phyloP scores from a whole-genome alignment of 129 eudicot genomes.

The Logfia minima region DNA sequence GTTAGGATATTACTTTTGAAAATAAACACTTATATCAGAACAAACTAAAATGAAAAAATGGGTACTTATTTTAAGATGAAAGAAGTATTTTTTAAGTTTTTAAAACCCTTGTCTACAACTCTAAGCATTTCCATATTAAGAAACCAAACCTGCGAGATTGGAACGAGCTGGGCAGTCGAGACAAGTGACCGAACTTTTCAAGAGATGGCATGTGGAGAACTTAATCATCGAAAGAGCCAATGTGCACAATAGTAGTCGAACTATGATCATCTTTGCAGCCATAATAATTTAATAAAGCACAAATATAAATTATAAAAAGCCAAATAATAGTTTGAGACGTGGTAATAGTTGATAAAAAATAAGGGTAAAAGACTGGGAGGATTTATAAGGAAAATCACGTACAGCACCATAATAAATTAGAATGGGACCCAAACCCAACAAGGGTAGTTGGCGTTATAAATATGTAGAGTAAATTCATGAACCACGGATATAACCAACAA shows the following conservation, averaged over 20 bases:
- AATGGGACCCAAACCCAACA: slow-evolving; percentile 38
- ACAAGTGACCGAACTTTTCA: slow-evolving; percentile 62
- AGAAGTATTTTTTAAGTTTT: not conserved
- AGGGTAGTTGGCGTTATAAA: slow-evolving; percentile 30
- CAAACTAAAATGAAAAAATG: too few species aligned
- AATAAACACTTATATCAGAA: too few species aligned
- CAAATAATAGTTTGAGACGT: not conserved
- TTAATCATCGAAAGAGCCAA: slow-evolving; percentile 47
- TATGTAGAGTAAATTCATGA: slow-evolving; percentile 17
- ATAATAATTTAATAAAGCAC: not conserved
- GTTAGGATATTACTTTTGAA: too few species aligned
- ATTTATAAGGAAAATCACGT: slow-evolving; percentile 29
- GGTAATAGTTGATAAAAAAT: not conserved
- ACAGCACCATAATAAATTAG: slow-evolving; percentile 26
- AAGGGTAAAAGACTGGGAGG: slow-evolving; percentile 5
- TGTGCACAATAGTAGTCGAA: slow-evolving; percentile 23
- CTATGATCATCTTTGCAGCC: slow-evolving; percentile 23
- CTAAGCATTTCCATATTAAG: not conserved
- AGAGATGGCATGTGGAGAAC: slow-evolving; percentile 35
- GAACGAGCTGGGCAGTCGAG: slow-evolving; percentile 23
- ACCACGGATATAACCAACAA: slow-evolving; percentile 28
- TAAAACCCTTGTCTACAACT: not conserved
- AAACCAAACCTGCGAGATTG: slow-evolving; percentile 30
- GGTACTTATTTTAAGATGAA: too few species aligned
- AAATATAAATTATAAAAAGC: not conserved